phyloP scores from a whole-genome alignment of 2,329 filamentous ascomycete genomes.

The Phaeosphaeriaceae sp. region DNA sequence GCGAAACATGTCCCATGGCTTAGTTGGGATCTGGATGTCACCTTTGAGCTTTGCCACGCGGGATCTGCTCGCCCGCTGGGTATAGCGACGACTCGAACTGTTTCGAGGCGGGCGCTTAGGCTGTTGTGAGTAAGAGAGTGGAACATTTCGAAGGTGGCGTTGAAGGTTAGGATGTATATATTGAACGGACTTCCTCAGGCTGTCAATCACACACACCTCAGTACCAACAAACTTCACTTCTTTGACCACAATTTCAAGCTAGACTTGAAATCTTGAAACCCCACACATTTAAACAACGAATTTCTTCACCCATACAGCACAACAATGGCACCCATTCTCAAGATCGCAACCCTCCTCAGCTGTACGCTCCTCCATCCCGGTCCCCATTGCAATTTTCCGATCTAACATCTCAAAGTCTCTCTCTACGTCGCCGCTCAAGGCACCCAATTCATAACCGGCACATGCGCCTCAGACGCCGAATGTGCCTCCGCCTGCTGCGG shows the following conservation, averaged over 20 bases:
- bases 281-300: not conserved
- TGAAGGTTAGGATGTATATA: constrained; percentile 20
- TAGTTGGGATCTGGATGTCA: constrained; percentile 9
- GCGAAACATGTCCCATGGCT: constrained; percentile 20
- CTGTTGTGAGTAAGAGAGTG: constrained; percentile 23
- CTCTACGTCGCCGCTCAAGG: constrained; percentile 35
- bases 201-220: not conserved
- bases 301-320: not conserved
- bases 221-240: not conserved
- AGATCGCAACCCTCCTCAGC: constrained; percentile 30
- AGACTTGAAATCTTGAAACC: not conserved
- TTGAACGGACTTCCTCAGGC: constrained; percentile 4
- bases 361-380: constrained; percentile 15
- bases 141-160: constrained; percentile 10
- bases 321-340: constrained; percentile 38
- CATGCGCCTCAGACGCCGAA: constrained; percentile 34
- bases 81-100: constrained; percentile 16
- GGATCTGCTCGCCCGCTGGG: constrained; percentile 18
- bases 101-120: constrained; percentile 31
- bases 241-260: not conserved
- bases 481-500: constrained; percentile 33
- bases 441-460: constrained; percentile 40
- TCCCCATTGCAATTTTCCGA: not conserved
- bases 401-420: constrained; percentile 23
- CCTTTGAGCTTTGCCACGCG: constrained; percentile 14